Evolutionary conservation across 1,284 basidiomycete genomes (phyloP).

Genomic region (Xerocomus subilludens): DNA sequence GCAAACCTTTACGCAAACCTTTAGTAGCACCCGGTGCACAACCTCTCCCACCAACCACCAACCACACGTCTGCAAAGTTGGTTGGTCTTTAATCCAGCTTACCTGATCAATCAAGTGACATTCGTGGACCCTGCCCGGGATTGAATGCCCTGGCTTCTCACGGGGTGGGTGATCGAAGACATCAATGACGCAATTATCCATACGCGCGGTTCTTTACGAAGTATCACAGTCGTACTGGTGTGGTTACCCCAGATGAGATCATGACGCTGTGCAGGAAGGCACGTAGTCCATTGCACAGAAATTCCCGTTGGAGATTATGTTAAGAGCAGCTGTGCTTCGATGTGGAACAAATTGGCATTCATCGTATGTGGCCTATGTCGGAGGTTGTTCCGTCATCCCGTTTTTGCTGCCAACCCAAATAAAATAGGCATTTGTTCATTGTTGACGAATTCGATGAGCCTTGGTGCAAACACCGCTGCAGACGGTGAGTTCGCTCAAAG

Average conservation of each 20-base stretch:
- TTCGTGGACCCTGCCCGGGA: constrained; percentile 62
- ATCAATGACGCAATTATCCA: not conserved
- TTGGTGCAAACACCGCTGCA: constrained; percentile 44
- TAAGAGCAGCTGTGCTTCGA: constrained; percentile 42
- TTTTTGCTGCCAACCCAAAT: constrained; percentile 5
- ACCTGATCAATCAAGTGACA: constrained; percentile 40
- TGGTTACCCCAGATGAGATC: constrained; percentile 43
- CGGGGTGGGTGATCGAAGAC: constrained; percentile 42
- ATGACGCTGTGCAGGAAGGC: constrained; percentile 47
- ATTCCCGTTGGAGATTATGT: not conserved
- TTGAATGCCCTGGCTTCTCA: constrained; percentile 62
- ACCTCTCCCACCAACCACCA: constrained; percentile 40
- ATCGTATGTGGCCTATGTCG: constrained; percentile 41
- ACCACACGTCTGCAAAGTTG: constrained; percentile 46
- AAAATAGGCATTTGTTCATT: constrained; percentile 40
- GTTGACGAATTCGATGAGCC: constrained; percentile 48
- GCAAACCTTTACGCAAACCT: constrained; percentile 24
- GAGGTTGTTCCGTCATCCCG: not conserved
- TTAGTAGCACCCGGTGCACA: constrained; percentile 44
- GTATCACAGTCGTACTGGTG: constrained; percentile 43
- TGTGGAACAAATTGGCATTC: constrained; percentile 46
- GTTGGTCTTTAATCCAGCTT: constrained; percentile 42
- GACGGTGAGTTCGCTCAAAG: constrained; percentile 32
- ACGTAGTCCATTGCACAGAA: not conserved
- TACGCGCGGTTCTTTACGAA: constrained; percentile 5